A percentile compares a stretch with the other conserved stretches of the same genome.
These are phyloP conservation scores for Euphrasia confusa DNA, from an alignment of 257 asterid species.

Conservation along the genomic window DNA sequence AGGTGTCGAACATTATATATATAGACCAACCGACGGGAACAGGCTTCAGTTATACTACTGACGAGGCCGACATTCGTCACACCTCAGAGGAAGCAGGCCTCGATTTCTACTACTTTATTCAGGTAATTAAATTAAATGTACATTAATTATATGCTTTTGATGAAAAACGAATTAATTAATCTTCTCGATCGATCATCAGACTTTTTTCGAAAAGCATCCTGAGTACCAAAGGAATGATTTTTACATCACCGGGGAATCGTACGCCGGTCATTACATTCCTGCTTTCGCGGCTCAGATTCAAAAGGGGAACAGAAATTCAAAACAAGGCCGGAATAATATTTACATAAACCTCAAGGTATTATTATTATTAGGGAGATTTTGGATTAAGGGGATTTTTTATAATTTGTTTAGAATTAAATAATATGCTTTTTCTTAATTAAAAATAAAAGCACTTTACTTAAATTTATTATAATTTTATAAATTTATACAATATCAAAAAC, in stretches of 20 bases:
- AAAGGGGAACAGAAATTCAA: conserved; percentile 40
- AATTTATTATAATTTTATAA: too few relatives aligned
- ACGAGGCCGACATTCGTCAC: conserved; percentile 39
- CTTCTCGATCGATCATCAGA: conserved; percentile 21
- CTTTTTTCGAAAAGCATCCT: conserved; percentile 47
- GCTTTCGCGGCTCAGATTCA: conserved; percentile 49
- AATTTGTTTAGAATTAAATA: too few relatives aligned
- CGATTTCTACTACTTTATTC: conserved; percentile 49
- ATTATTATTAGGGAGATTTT: too few relatives aligned
- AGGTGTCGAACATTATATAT: conserved; percentile 49
- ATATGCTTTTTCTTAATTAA: too few relatives aligned
- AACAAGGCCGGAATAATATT: conserved; percentile 8
- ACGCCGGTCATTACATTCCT: conserved; percentile 57
- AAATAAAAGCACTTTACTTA: too few relatives aligned
- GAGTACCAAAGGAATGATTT: conserved; percentile 40
- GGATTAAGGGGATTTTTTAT: too few relatives aligned
- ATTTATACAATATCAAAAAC: too few relatives aligned
- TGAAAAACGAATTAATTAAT: too few relatives aligned
- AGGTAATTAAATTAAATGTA: conserved; percentile 25
- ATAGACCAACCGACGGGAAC: conserved; percentile 60
- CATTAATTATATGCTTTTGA: too few relatives aligned
- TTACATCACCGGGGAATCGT: conserved; percentile 55
- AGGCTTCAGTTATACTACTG: conserved; percentile 54
- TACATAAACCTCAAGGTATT: conserved; percentile 28
- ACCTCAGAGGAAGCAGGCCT: conserved; percentile 42